Conservation (phyloP, 169 alveolate genomes). For the Babesia sp. region DNA sequence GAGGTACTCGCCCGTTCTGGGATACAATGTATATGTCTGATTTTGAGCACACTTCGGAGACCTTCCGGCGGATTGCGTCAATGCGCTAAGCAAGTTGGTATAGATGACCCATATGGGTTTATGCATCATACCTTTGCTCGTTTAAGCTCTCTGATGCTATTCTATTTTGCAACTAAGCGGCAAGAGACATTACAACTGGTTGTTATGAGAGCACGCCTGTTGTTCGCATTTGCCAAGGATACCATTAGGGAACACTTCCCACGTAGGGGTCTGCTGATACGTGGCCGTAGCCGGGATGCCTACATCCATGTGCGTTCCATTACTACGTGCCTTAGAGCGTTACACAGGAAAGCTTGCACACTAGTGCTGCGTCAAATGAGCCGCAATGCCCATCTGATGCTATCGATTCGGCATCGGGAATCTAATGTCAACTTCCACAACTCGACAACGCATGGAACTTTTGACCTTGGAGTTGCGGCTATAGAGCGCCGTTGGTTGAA, state of each 20-base stretch:
- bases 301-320: background rate
- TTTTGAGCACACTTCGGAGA: background rate
- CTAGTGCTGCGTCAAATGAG: background rate
- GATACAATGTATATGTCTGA: background rate
- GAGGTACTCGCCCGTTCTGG: conserved; percentile 3
- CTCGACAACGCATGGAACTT: conserved; percentile 2
- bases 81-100: background rate
- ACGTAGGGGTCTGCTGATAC: background rate
- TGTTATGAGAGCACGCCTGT: background rate
- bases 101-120: conserved; percentile 3
- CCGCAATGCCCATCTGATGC: conserved; percentile 2
- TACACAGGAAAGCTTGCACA: background rate
- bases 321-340: background rate
- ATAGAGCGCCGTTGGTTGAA: conserved; percentile 7
- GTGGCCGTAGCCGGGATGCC: background rate
- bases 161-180: background rate
- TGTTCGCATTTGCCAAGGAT: conserved; percentile 18
- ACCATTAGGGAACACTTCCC: conserved; percentile 6
- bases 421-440: conserved; percentile 21
- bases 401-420: conserved; percentile 1
- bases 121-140: background rate
- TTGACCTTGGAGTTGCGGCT: background rate
- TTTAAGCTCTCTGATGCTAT: conserved; percentile 5
- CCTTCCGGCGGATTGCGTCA: background rate
- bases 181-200: background rate